Evolutionary conservation across 1,139 yeast species (phyloP), one percentile per base, ranked within the genome.

Genomic region (Nakaseomyces nivariensis): DNA sequence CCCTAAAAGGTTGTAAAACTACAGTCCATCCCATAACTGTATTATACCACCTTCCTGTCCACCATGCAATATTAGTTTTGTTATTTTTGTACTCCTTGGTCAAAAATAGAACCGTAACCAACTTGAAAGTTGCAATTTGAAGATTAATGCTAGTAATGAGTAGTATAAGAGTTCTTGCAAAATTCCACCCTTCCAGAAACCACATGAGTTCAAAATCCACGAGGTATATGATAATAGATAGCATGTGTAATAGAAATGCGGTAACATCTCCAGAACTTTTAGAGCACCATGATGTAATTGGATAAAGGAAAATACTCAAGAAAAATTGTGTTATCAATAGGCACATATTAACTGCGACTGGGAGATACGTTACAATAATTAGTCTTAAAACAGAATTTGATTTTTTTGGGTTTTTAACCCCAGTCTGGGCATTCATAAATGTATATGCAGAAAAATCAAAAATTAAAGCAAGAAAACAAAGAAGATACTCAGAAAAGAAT

Each of bases 11-110:
- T 58, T 85, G 94, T 0, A 82, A 72, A 1, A 85, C 49, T 1
- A 75, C 68, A 40, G 74, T 64, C 76, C 79, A 75, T 0, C 89
- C 86, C 38, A 82, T 67, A 1, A 77, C 79, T n/a, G 77, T 73
- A 10, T 68, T 69, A 41, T 74, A 62, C 96, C 96, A 87, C 47
- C 72, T 74, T 0, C 95, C 96, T 0, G 87, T 77, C 96, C 96
- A 88, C 95, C 96, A 88, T 0, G 90, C 82, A 29, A 74, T 62
- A 59, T 84, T 85, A 1, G 84, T 64, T 37, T 69, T 68, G 52
- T 78, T 81, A 52, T 74, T 77, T 43, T 72, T 73, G 53, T 77
- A 68, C 59, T 87, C 95, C 51, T 83, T 71, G 0, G 90, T 74
- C 13, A 85, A 62, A 4, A 77, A 57, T 4, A 78, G 47, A 2